Evolutionary conservation across 495 filamentous ascomycete genomes (phyloP).

Genomic region (Hypoxylon subgilvum): DNA sequence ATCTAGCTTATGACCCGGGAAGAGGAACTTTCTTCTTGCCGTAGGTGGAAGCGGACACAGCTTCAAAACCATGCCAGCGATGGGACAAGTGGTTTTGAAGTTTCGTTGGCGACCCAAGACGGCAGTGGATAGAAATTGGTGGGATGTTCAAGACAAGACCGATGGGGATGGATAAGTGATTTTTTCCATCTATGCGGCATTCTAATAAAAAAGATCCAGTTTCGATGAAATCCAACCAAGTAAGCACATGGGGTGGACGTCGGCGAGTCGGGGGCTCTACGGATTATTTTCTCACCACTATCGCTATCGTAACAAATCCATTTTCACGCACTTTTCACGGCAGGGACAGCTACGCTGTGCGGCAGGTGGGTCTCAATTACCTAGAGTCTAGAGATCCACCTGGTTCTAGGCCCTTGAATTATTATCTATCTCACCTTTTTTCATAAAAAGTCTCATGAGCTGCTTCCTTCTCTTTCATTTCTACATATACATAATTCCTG

Average conservation of each 20-base stretch:
- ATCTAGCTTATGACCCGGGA: slow-evolving; percentile 43
- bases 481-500: not conserved
- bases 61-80: slow-evolving; percentile 58
- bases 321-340: too few species aligned
- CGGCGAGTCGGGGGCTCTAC: slow-evolving; percentile 10
- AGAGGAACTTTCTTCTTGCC: slow-evolving; percentile 52
- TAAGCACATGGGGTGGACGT: slow-evolving; percentile 26
- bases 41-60: slow-evolving; percentile 60
- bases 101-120: slow-evolving; percentile 60
- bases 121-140: slow-evolving; percentile 56
- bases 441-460: slow-evolving; percentile 12
- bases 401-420: slow-evolving; percentile 20
- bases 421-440: slow-evolving; percentile 10
- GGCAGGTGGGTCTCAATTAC: slow-evolving; percentile 17
- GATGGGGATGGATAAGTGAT: slow-evolving; percentile 53
- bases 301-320: slow-evolving; percentile 26
- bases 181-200: too few species aligned
- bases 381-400: slow-evolving; percentile 19
- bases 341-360: slow-evolving; percentile 20
- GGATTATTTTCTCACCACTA: slow-evolving; percentile 21
- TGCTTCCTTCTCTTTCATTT: slow-evolving; percentile 13
- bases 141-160: slow-evolving; percentile 54
- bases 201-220: not conserved
- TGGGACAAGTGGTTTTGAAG: slow-evolving; percentile 56
- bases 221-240: slow-evolving; percentile 13